Base-by-base conservation (phyloP, 2,329 filamentous ascomycete species). In the Chlorencoelia australis region DNA sequence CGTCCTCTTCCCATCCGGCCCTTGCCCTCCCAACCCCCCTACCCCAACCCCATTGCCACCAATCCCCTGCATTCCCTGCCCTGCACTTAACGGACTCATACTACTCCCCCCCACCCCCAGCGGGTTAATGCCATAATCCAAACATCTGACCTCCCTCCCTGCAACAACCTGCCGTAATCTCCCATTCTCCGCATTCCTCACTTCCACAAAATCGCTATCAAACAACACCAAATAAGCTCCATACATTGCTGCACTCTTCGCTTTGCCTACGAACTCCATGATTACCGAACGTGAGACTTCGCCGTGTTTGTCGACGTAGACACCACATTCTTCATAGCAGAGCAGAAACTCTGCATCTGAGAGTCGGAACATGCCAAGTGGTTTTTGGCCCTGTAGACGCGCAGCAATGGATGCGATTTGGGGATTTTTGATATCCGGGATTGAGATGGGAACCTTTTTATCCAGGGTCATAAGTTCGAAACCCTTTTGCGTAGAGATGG, bases 261-360 rank as follows among this genome's bases (percentile, higher is more conserved):
- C 91, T 59, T 74, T 89, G 48, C 91, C 91, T n/a, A 94, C 91
- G 59, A 96, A 98, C 57, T 96, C 87, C 87, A 98, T 94, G 53
- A 96, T 88, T 40, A 96, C 85, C 18, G 82, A 86, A 30, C 93
- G 82, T 25, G 79, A 89, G 18, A 98, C 86, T 43, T 98, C 91
- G 47, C 91, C 91, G 59, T 96, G 87, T 62, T 96, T 95, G 66
- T 98, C 93, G 55, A 96, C 83, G 54, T 96, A 98, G 7, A 98
- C 88, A 13, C 88, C 91, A 51, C 89, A 96, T 59, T 95, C 87
- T 60, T 93, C 84, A 59, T 96, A 98, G 24, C 83, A 85, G 32
- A 95, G 76, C 17, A 98, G 67, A 61, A 96, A 98, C 58, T 94
- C 91, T 39, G 83, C 82, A 41, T 93, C 84, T 47, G 82, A 88